Evolutionary conservation across 2,329 filamentous ascomycete species (phyloP), one percentile per base, ranked within the genome.

Genomic region (Ophiostoma sp.): DNA sequence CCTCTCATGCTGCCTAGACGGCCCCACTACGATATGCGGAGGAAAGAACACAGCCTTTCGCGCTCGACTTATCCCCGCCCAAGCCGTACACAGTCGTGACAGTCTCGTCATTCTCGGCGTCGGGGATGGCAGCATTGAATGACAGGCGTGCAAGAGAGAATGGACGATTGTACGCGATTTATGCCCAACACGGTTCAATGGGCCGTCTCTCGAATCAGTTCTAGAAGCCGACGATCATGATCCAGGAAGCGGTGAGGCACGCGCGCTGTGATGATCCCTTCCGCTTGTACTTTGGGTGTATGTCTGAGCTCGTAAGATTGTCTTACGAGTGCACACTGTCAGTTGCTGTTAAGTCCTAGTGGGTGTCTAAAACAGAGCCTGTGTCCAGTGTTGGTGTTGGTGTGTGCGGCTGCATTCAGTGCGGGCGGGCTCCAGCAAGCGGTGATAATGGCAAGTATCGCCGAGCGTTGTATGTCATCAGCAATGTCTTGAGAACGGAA

Each of bases 11-110:
- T n/a, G 7, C 42, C 42, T 36, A 14, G 14, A 52, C 47, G 6
- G 49, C 49, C 49, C 49, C 49, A 55, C 49, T 27, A 36, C 49
- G 27, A 27, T 27, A 27, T 18, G 49, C 49, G 49, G 49, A 55
- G n/a, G n/a, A 55, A 55, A 55, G 49, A 55, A 55, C 49, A 27
- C 49, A 5, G 49, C 14, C 16, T 5, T 8, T 6, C 47, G 47
- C n/a, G 49, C 49, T 55, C 49, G 8, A 55, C 49, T 55, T 55
- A 55, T 55, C 49, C 49, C 49, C 49, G 49, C n/a, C 12, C 49
- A 6, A 5, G 16, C 16, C n/a, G 47, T 49, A 49, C 42, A 44
- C 12, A 47, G 1, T 47, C 45, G 27, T 27, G 27, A 27, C 27
- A 27, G 27, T 47, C 45, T 47, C 45, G 14, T 45, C 9, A 45